Evolutionary conservation across 140 eudicot species (phyloP).

Genomic region (Oenanthe javanica): DNA sequence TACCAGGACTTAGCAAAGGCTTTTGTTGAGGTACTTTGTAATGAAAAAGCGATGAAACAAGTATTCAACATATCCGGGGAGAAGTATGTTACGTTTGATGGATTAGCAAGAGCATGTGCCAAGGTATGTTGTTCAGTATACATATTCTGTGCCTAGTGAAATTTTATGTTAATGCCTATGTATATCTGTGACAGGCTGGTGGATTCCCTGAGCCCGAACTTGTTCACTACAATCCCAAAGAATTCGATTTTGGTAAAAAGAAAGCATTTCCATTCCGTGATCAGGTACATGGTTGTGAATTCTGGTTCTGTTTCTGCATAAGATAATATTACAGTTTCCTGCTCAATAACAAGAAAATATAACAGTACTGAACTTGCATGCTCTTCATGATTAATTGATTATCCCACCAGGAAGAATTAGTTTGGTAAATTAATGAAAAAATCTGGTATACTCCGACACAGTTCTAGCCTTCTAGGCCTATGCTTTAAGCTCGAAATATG

Average conservation of each 20-base stretch:
- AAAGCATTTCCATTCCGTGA: constrained; percentile 97
- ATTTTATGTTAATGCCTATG: background rate
- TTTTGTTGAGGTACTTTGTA: constrained; percentile 75
- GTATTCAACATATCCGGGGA: constrained; percentile 90
- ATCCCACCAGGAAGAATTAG: too few species aligned
- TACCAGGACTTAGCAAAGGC: constrained; percentile 84
- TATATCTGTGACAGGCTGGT: constrained; percentile 57
- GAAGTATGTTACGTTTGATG: constrained; percentile 92
- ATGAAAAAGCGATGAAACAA: constrained; percentile 81
- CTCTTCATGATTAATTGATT: background rate
- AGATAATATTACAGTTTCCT: background rate
- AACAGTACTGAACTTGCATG: background rate
- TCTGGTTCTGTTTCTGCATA: background rate
- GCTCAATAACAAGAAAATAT: too few species aligned
- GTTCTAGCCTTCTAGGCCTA: too few species aligned
- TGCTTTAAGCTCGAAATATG: background rate
- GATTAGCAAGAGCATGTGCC: constrained; percentile 97
- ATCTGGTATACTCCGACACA: too few species aligned
- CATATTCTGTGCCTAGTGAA: background rate
- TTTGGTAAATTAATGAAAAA: too few species aligned
- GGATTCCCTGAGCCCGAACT: constrained; percentile 98
- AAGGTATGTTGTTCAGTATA: constrained; percentile 39
- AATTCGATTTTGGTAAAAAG: constrained; percentile 94
- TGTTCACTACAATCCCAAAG: constrained; percentile 90
- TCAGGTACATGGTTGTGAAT: constrained; percentile 54